These are phyloP conservation scores for Sedum album DNA, from an alignment of 164 flowering plant genomes.

Conservation along the genomic window DNA sequence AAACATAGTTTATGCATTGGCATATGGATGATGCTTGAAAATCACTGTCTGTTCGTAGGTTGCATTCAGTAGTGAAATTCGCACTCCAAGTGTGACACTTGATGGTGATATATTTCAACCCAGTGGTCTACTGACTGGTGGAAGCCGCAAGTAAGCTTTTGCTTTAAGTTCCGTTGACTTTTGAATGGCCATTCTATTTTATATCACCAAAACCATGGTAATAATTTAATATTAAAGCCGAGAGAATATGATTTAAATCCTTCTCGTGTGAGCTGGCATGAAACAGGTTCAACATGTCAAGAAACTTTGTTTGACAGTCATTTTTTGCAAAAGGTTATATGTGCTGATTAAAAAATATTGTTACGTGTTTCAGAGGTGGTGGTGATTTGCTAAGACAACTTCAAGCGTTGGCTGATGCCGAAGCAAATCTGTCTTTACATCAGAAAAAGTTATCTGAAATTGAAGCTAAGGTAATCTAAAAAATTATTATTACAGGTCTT, in stretches of 20 bases:
- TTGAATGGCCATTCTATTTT: not conserved
- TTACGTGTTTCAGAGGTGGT: slow-evolving; percentile 58
- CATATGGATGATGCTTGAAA: not conserved
- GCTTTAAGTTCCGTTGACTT: not conserved
- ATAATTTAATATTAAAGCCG: not conserved
- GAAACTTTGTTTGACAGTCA: not conserved
- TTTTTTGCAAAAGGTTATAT: slow-evolving; percentile 11
- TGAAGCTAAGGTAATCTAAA: slow-evolving; percentile 55
- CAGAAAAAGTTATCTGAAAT: slow-evolving; percentile 58
- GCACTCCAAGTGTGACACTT: slow-evolving; percentile 75
- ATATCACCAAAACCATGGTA: not conserved
- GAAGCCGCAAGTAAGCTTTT: slow-evolving; percentile 78
- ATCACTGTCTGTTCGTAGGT: slow-evolving; percentile 35
- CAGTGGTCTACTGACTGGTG: slow-evolving; percentile 95
- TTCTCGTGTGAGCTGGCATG: not conserved
- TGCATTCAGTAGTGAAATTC: slow-evolving; percentile 59
- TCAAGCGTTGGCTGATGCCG: slow-evolving; percentile 64
- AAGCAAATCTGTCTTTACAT: slow-evolving; percentile 49
- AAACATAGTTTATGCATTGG: not conserved
- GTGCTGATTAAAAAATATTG: not conserved
- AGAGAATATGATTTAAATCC: not conserved
- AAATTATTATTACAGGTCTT: not conserved
- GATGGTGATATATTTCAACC: slow-evolving; percentile 97
- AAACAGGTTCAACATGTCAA: not conserved
- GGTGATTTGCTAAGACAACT: slow-evolving; percentile 80